Base-by-base conservation (phyloP, 257 asterid genomes). In the Lavandula angustifolia region DNA sequence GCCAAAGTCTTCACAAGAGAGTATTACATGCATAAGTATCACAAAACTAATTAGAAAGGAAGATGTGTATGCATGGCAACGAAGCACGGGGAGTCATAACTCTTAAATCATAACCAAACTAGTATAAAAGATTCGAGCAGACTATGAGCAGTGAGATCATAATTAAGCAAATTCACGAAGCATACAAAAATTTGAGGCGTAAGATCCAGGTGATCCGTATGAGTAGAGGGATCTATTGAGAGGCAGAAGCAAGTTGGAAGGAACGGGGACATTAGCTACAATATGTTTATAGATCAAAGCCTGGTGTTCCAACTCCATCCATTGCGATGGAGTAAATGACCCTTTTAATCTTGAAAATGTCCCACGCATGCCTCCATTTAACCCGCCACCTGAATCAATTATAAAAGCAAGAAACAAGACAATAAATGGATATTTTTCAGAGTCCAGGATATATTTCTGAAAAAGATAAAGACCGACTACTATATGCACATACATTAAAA, bases 231-330 rank as follows among this genome's bases (percentile, higher is more conserved):
- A 75, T 80, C 86, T 79, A 82, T 61, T 84, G 67, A 92, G 79
- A 56, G 96, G 92, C 57, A 76, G 61, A 12, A 89, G 96, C 76
- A 92, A 76, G 79, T 81, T 76, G 22, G 89, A 72, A 35, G 99
- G 99, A 54, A 92, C 82, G 22, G 97, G 94, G 54, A 92, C 86
- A 73, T 85, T 87, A 10, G 97, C 85, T 62, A 84, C 73, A 34
- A 92, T 62, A 80, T 89, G 92, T 64, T 89, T 89, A 67, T 89
- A 89, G 77, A 90, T 85, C 85, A 87, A 64, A 54, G 95, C 99
- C 76, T 92, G 99, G 66, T 87, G 94, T 64, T 92, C 97, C 32
- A 89, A 73, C 74, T 92, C 99, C 95, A 82, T 84, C 96, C 96
- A 85, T 54, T 92, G 99, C 4, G 95, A 87, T 9, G 95, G 96